Conservation (phyloP, 371 early-diverging fungal species). For the Mucor sp. region DNA sequence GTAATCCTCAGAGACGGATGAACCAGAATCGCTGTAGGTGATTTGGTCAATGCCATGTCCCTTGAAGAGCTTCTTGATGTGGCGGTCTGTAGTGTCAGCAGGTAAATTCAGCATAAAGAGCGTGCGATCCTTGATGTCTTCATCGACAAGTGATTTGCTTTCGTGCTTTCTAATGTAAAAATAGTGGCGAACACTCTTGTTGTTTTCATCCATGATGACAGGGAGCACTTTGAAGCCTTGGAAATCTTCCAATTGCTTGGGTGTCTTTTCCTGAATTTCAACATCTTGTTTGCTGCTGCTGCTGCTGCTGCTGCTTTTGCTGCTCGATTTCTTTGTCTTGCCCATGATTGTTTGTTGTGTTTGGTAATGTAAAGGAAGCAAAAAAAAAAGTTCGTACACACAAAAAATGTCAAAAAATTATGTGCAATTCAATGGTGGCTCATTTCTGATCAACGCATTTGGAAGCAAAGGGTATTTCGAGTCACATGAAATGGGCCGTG, state of each 20-base stretch:
- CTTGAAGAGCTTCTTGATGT: slow-evolving; percentile 74
- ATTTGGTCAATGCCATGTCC: slow-evolving; percentile 64
- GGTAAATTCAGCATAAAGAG: slow-evolving; percentile 85
- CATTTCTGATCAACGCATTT: slow-evolving; percentile 1
- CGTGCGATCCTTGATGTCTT: slow-evolving; percentile 67
- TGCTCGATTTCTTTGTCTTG: slow-evolving; percentile 7
- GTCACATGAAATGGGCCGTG: not conserved
- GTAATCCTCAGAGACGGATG: slow-evolving; percentile 22
- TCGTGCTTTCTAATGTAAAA: slow-evolving; percentile 78
- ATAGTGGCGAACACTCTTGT: slow-evolving; percentile 56
- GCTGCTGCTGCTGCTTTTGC: too few species aligned
- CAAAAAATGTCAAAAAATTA: not conserved
- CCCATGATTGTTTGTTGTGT: not conserved
- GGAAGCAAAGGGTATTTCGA: not conserved
- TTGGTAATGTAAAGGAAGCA: not conserved
- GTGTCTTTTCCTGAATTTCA: not conserved
- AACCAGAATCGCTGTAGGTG: slow-evolving; percentile 29
- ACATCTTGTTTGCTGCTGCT: not conserved
- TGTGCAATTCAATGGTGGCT: not conserved
- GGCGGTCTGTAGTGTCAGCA: slow-evolving; percentile 73
- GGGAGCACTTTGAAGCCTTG: slow-evolving; percentile 61
- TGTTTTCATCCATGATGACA: slow-evolving; percentile 42
- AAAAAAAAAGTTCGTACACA: too few species aligned
- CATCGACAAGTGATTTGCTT: slow-evolving; percentile 47
- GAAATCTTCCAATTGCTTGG: slow-evolving; percentile 46